Conservation (phyloP, 352 stramenopile species). For the Globisporangium acanthophoron region DNA sequence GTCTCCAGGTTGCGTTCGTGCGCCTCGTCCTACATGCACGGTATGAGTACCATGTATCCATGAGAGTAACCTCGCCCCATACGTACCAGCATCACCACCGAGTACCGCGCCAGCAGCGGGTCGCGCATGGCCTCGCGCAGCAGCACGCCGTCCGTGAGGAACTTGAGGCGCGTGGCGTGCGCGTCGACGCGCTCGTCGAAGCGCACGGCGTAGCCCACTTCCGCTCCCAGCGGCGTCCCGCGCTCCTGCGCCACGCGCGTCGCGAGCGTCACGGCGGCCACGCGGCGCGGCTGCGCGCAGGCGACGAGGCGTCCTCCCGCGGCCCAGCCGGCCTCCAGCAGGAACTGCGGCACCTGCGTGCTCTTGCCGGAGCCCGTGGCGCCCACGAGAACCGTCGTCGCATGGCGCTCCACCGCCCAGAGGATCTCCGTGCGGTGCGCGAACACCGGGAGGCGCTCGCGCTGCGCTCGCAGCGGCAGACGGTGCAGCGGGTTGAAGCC, state of each 20-base stretch:
- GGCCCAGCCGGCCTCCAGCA: constrained; percentile 88
- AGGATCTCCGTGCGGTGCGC: constrained; percentile 87
- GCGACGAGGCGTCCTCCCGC: constrained; percentile 42
- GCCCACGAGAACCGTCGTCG: constrained; percentile 89
- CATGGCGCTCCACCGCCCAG: constrained; percentile 84
- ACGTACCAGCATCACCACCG: constrained; percentile 73
- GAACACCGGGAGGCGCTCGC: constrained; percentile 79
- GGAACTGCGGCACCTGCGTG: constrained; percentile 92
- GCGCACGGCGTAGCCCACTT: constrained; percentile 98
- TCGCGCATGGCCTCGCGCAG: constrained; percentile 92
- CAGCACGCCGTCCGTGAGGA: constrained; percentile 99
- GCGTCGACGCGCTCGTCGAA: constrained; percentile 91
- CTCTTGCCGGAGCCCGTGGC: constrained; percentile 92
- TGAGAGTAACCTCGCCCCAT: too few relatives aligned
- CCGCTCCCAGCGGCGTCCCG: constrained; percentile 89
- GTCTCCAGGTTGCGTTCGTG: constrained; percentile 93
- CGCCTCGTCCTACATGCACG: constrained; percentile 81
- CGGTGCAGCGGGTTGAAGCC: constrained; percentile 62
- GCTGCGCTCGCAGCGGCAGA: constrained; percentile 50
- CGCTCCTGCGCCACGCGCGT: constrained; percentile 97
- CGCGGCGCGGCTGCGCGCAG: constrained; percentile 92
- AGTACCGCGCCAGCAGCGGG: constrained; percentile 69
- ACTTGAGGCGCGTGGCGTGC: constrained; percentile 92
- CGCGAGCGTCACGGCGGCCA: constrained; percentile 98
- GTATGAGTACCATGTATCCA: too few relatives aligned